A percentile compares a stretch with the other conserved stretches of the same genome.
These are phyloP conservation scores for Penicillium sp. DNA, from an alignment of 2,329 filamentous ascomycete genomes.

Conservation along the genomic window DNA sequence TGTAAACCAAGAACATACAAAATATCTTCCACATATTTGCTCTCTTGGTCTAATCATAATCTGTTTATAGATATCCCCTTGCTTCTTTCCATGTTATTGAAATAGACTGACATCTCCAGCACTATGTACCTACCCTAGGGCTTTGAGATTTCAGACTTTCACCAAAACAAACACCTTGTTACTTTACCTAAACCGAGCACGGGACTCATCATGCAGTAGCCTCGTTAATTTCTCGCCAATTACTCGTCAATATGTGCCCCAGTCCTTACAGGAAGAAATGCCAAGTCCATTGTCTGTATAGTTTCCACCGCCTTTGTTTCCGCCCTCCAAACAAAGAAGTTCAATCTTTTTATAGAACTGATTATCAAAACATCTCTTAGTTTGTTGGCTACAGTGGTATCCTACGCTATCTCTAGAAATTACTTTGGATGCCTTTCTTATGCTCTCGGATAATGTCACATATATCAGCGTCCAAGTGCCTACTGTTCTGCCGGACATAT, in stretches of 20 bases:
- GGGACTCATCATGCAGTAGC: background rate
- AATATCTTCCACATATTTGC: background rate
- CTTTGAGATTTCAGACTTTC: background rate
- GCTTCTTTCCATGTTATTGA: background rate
- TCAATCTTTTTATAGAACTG: constrained; percentile 1
- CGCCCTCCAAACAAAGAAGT: background rate
- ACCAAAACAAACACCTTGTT: background rate
- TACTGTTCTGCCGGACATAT: background rate
- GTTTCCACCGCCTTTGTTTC: constrained; percentile 4
- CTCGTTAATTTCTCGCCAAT: background rate
- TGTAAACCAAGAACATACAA: background rate
- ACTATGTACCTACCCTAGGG: background rate
- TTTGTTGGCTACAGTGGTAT: background rate
- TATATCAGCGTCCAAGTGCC: background rate
- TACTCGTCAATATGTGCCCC: background rate
- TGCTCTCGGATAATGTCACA: background rate
- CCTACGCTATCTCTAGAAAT: background rate
- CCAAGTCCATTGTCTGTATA: background rate
- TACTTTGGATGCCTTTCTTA: background rate
- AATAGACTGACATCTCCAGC: background rate
- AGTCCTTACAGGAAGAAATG: background rate
- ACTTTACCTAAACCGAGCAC: background rate
- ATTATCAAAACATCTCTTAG: background rate
- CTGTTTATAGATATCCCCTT: background rate
- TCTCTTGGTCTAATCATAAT: background rate